These are phyloP conservation scores for Colletotrichum sp. DNA, from an alignment of 2,329 filamentous ascomycete species.

Conservation along the genomic window DNA sequence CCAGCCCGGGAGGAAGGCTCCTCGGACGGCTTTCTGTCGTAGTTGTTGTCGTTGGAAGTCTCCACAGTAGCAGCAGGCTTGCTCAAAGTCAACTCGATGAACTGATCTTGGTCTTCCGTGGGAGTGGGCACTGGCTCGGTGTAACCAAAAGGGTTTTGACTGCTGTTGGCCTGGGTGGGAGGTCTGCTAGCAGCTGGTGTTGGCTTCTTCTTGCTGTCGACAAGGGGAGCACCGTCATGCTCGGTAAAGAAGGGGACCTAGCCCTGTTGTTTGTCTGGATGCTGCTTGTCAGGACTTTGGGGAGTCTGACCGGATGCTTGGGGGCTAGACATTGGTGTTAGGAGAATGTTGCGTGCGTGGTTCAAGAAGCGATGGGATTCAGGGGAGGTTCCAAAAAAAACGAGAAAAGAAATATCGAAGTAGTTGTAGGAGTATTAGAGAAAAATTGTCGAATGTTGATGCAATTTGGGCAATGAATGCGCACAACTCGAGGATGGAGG, in stretches of 20 bases:
- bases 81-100: not conserved
- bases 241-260: constrained; percentile 16
- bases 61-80: not conserved
- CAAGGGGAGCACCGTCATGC: not conserved
- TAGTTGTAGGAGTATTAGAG: not conserved
- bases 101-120: not conserved
- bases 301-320: not conserved
- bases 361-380: not conserved
- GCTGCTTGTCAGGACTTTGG: not conserved
- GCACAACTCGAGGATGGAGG: not conserved
- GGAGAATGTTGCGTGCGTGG: too few relatives aligned
- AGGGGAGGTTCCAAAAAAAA: not conserved
- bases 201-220: not conserved
- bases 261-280: not conserved
- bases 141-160: not conserved
- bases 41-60: not conserved
- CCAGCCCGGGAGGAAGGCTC: not conserved
- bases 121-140: not conserved
- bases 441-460: rapidly evolving
- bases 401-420: not conserved
- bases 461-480: not conserved
- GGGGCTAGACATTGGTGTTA: not conserved
- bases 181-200: not conserved
- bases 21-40: not conserved
- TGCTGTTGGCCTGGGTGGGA: not conserved